These are phyloP conservation scores for Neofusicoccum kwambonambiense DNA, from an alignment of 2,329 filamentous ascomycete genomes.

Conservation along the genomic window DNA sequence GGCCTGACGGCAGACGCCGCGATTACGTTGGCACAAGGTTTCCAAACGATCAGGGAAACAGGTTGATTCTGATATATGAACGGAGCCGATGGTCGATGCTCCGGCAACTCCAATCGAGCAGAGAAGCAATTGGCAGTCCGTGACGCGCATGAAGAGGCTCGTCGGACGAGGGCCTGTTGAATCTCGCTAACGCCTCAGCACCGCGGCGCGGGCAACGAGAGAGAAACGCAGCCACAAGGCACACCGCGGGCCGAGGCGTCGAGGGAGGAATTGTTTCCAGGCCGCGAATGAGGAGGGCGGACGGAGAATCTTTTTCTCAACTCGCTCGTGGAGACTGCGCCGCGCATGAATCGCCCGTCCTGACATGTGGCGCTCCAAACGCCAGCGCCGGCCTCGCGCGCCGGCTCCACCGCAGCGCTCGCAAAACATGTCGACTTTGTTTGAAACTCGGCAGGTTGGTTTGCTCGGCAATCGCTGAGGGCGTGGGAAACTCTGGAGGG, in stretches of 20 bases:
- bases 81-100: not conserved
- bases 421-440: not conserved
- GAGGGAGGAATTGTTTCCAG: not conserved
- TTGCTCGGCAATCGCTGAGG: not conserved
- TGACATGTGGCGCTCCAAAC: conserved; percentile 2
- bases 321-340: not conserved
- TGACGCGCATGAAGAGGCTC: conserved; percentile 12
- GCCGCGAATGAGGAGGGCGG: not conserved
- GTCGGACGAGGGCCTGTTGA: conserved; percentile 6
- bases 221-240: conserved; percentile 7
- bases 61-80: conserved; percentile 14
- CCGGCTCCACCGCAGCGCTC: not conserved
- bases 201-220: not conserved
- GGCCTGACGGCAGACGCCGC: not conserved
- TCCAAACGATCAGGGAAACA: conserved; percentile 15
- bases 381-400: not conserved
- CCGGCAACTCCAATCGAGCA: not conserved
- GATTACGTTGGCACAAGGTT: conserved; percentile 1
- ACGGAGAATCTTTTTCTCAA: not conserved
- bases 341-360: conserved; percentile 1
- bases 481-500: not conserved
- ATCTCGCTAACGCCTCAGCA: conserved; percentile 11
- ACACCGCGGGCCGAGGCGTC: not conserved
- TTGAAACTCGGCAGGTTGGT: not conserved
- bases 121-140: not conserved